Evolutionary conservation across 2,329 filamentous ascomycete species (phyloP).

Genomic region (Diplodia seriata): DNA sequence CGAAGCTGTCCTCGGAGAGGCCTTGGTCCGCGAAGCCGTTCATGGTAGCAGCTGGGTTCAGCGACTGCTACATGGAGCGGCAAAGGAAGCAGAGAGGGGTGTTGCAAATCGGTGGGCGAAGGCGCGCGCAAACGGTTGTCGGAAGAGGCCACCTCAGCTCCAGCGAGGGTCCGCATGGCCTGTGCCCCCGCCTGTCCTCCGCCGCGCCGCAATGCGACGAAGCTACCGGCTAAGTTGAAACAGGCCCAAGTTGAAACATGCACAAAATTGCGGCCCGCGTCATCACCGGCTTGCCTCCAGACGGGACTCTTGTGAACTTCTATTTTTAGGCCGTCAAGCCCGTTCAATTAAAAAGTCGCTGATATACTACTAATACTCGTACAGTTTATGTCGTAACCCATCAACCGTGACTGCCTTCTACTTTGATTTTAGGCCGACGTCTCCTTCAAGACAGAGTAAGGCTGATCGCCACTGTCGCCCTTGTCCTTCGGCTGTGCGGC

Average conservation of each 20-base stretch:
- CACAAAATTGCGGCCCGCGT: slow-evolving; percentile 13
- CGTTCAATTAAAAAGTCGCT: slow-evolving; percentile 1
- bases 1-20: slow-evolving; percentile 81
- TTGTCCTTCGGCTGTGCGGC: slow-evolving; percentile 33
- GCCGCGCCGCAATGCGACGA: slow-evolving; percentile 6
- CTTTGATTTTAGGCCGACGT: slow-evolving; percentile 29
- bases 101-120: slow-evolving; percentile 4
- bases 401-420: slow-evolving; percentile 8
- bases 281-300: neutral
- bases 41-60: slow-evolving; percentile 58
- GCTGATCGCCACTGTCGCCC: slow-evolving; percentile 27
- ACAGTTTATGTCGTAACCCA: slow-evolving; percentile 22
- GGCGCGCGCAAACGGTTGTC: slow-evolving; percentile 9
- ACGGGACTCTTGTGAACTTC: neutral
- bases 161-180: slow-evolving; percentile 23
- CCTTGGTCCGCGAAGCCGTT: slow-evolving; percentile 74
- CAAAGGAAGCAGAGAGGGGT: neutral
- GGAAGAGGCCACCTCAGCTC: slow-evolving; percentile 32
- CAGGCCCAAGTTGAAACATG: slow-evolving; percentile 9
- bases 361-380: neutral
- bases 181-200: slow-evolving; percentile 13
- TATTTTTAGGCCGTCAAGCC: slow-evolving; percentile 3
- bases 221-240: neutral
- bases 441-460: slow-evolving; percentile 35
- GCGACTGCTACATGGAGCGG: slow-evolving; percentile 30